phyloP scores from a whole-genome alignment of 345 rosid species.

The Pistacia integerrima region DNA sequence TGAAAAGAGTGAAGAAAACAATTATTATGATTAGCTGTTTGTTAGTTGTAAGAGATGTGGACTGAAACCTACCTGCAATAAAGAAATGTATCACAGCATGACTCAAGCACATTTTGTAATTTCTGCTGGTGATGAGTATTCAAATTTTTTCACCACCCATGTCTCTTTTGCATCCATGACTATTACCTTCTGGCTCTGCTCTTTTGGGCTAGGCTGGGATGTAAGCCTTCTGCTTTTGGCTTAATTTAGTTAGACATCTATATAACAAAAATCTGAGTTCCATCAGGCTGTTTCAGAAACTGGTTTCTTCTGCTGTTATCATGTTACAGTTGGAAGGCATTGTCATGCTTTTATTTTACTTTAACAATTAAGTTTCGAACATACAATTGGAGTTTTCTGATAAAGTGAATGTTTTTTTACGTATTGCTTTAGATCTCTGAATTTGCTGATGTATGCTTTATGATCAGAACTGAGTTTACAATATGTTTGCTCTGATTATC shows the following conservation, averaged over 20 bases:
- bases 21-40: neutral
- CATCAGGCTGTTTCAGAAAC: neutral
- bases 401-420: neutral
- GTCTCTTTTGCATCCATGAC: neutral
- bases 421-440: neutral
- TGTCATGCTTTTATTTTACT: neutral
- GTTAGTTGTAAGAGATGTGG: constrained; percentile 6
- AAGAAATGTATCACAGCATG: neutral
- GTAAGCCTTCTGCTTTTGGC: neutral
- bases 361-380: neutral
- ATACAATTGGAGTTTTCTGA: neutral
- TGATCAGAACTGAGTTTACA: neutral
- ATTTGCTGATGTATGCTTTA: neutral
- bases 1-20: neutral
- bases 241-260: neutral
- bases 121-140: neutral
- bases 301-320: neutral
- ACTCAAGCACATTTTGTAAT: neutral
- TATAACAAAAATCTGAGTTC: neutral
- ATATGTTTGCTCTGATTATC: constrained; percentile 20
- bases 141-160: neutral
- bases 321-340: neutral
- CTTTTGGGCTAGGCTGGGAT: neutral
- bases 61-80: neutral
- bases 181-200: neutral